Percentiles rank a stretch among this genome's conserved stretches.
phyloP scores from a whole-genome alignment of 2,329 filamentous ascomycete genomes.

The Myrmaecium sp. region DNA sequence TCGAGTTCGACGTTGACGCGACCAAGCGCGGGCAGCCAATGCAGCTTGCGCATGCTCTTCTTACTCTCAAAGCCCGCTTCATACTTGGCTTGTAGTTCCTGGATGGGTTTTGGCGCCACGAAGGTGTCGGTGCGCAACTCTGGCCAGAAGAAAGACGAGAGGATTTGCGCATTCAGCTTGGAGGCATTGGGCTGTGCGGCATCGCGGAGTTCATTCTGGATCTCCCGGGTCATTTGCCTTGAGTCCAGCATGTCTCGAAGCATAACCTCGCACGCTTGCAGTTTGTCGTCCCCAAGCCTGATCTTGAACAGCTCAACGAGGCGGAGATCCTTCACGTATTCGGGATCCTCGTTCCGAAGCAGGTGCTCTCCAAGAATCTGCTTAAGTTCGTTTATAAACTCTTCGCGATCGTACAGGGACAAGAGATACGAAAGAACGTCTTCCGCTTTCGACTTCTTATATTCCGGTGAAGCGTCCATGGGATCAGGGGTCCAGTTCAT shows the following conservation, averaged over 20 bases:
- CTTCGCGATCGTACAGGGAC: conserved; percentile 71
- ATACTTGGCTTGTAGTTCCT: conserved; percentile 50
- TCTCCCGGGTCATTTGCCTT: conserved; percentile 49
- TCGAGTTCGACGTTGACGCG: conserved; percentile 67
- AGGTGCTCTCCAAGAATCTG: conserved; percentile 74
- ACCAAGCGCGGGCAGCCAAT: conserved; percentile 73
- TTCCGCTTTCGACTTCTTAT: conserved; percentile 72
- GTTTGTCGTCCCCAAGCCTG: conserved; percentile 65
- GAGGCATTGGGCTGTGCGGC: conserved; percentile 8
- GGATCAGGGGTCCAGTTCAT: conserved; percentile 89
- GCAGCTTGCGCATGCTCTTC: conserved; percentile 71
- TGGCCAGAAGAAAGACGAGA: conserved; percentile 91
- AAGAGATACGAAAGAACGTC: conserved; percentile 88
- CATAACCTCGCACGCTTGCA: conserved; percentile 97
- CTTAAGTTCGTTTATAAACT: conserved; percentile 92
- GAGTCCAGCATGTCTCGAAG: conserved; percentile 83
- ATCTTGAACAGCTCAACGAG: conserved; percentile 78
- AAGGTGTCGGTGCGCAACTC: conserved; percentile 56
- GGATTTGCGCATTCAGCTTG: conserved; percentile 61
- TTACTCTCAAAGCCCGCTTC: conserved; percentile 59
- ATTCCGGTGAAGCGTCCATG: conserved; percentile 77
- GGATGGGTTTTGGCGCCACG: conserved; percentile 41
- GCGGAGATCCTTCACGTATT: conserved; percentile 62
- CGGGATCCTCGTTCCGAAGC: conserved; percentile 39
- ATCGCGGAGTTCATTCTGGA: conserved; percentile 27